Base-by-base conservation (phyloP, 495 filamentous ascomycete genomes). In the Saxophila tyrrhenica region DNA sequence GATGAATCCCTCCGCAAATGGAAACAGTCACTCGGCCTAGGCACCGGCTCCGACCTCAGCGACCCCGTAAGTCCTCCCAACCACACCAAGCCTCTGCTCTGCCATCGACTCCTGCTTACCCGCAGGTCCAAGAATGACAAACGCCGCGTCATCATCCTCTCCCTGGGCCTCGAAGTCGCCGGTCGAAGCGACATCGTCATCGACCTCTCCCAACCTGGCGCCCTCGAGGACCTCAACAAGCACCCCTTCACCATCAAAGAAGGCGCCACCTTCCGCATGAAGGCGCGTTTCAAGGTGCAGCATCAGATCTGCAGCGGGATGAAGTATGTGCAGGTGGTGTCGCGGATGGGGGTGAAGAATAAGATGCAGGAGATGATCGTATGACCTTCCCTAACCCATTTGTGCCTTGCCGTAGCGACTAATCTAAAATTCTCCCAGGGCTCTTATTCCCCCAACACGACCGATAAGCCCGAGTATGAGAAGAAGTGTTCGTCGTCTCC, bases 351-450 rank as follows among this genome's bases (percentile, higher is more conserved):
- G 55, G 76, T 98, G 64, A 76, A 78, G 38, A 84, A 83, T 73
- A 97, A 94, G 81, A 81, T 87, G 54, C 78, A 91, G 64, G 89
- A 97, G 76, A 98, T 98, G 92, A 83, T 98, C 73, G 88, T 91
- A 70, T 64, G 84, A 76, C 20, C 16, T 43, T 38, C 20, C 49
- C 38, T n/a, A 21, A 15, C 35, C n/a, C 39, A 38, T 7, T 7
- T 39, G 20, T 25, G n/a, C 22, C 20, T 42, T n/a, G n/a, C n/a
- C n/a, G n/a, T n/a, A n/a, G n/a, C n/a, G n/a, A n/a, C n/a, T 21
- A 13, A 16, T 52, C 8, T 15, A 5, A 7, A n/a, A 10, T 16
- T 3, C 0, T 43, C n/a, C n/a, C n/a, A 83, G 80, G 91, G 92
- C 50, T 90, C 86, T 53, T 98, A 87, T 67, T 83, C 86, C 21